These are phyloP conservation scores for Pseudocercospora eumusae DNA, from an alignment of 2,329 filamentous ascomycete species.

Conservation along the genomic window DNA sequence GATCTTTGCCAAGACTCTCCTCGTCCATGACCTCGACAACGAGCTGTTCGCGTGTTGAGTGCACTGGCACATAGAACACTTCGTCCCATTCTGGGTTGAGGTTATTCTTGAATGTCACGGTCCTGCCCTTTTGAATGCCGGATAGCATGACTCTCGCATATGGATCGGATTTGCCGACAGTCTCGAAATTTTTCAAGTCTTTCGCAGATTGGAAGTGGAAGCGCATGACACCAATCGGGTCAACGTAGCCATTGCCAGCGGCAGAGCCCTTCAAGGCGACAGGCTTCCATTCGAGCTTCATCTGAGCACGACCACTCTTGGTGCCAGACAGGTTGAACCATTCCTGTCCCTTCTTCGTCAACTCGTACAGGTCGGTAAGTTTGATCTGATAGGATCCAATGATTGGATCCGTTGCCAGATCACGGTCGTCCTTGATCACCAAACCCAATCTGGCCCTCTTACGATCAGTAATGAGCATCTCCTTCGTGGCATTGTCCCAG, in stretches of 20 bases:
- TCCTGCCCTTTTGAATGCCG: conserved; percentile 85
- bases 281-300: conserved; percentile 93
- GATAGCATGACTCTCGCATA: conserved; percentile 88
- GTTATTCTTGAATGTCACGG: conserved; percentile 94
- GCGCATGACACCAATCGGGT: conserved; percentile 91
- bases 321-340: conserved; percentile 89
- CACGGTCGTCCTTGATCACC: conserved; percentile 93
- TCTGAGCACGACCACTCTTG: conserved; percentile 81
- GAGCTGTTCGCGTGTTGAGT: conserved; percentile 79
- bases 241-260: conserved; percentile 79
- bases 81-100: conserved; percentile 96
- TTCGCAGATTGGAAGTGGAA: conserved; percentile 84
- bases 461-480: conserved; percentile 91
- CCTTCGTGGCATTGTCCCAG: conserved; percentile 89
- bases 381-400: conserved; percentile 94
- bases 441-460: conserved; percentile 87
- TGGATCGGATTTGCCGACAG: conserved; percentile 94
- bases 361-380: conserved; percentile 86
- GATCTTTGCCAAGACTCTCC: conserved; percentile 87
- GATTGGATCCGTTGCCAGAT: conserved; percentile 77
- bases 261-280: conserved; percentile 76
- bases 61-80: conserved; percentile 88
- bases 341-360: conserved; percentile 89
- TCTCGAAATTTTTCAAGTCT: conserved; percentile 87
- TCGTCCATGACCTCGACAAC: conserved; percentile 95